Conservation (phyloP, 345 rosid genomes). For the Theobroma cacao region DNA sequence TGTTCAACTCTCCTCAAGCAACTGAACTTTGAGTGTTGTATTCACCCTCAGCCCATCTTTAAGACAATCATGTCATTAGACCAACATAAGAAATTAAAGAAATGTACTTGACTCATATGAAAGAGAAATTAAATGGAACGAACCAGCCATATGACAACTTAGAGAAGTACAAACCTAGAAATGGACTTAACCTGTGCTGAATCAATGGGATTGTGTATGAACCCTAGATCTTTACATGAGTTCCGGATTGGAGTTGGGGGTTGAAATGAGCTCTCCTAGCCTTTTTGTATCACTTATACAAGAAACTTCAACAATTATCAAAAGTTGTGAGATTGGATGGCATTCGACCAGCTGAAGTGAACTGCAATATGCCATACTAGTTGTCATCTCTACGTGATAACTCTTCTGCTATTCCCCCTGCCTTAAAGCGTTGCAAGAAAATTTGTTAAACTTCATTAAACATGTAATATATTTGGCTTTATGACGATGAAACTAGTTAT, state of each 20-base stretch:
- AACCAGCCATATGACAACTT: not conserved
- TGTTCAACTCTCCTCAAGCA: not conserved
- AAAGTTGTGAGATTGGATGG: too few relatives aligned
- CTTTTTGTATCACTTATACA: not conserved
- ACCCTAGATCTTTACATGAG: not conserved
- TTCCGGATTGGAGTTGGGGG: not conserved
- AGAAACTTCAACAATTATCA: too few relatives aligned
- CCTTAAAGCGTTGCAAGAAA: too few relatives aligned
- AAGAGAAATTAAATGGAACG: too few relatives aligned
- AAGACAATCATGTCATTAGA: not conserved
- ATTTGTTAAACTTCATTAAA: too few relatives aligned
- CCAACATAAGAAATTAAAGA: not conserved
- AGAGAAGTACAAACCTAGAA: not conserved
- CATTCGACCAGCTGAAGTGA: too few relatives aligned
- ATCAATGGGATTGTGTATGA: not conserved
- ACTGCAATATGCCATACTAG: too few relatives aligned
- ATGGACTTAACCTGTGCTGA: not conserved
- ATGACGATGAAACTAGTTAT: too few relatives aligned
- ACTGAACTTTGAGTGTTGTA: not conserved
- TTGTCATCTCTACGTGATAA: too few relatives aligned
- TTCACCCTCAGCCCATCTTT: not conserved
- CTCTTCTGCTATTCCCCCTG: too few relatives aligned
- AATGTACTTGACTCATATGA: not conserved
- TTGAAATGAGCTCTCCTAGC: not conserved
- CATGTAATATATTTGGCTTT: too few relatives aligned